Conservation (phyloP, 1,284 basidiomycete species). For the Fomitopsis palustris region DNA sequence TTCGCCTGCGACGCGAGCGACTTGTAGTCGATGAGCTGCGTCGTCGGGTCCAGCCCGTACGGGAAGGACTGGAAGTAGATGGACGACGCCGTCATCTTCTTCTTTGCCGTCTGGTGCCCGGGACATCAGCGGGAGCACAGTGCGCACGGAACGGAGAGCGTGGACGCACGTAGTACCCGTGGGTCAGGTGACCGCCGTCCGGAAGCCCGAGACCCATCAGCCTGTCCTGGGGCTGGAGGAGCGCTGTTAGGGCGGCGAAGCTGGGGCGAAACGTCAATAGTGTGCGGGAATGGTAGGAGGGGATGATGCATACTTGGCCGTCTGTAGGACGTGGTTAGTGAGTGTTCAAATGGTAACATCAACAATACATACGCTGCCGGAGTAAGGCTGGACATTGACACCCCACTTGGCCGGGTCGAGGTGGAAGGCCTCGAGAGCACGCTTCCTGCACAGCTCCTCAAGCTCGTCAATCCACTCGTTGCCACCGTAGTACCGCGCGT, state of each 20-base stretch:
- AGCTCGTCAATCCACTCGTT: conserved; percentile 98
- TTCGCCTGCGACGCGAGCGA: conserved; percentile 85
- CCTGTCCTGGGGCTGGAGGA: conserved; percentile 97
- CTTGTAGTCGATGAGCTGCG: conserved; percentile 91
- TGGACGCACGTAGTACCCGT: conserved; percentile 86
- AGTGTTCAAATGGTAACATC: background rate
- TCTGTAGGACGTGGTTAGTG: conserved; percentile 35
- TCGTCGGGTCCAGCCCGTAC: conserved; percentile 83
- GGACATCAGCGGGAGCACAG: background rate
- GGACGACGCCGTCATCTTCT: conserved; percentile 99
- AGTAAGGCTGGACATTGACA: conserved; percentile 99
- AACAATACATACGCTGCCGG: conserved; percentile 56
- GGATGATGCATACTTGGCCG: conserved; percentile 65
- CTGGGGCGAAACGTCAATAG: conserved; percentile 35
- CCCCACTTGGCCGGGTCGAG: conserved; percentile 94
- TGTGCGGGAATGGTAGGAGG: background rate
- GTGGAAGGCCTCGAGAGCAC: conserved; percentile 95
- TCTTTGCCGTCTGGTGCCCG: conserved; percentile 85
- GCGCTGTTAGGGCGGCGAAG: conserved; percentile 96
- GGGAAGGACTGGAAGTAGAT: conserved; percentile 99
- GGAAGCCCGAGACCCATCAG: conserved; percentile 99
- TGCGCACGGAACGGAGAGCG: background rate
- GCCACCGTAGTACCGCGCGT: conserved; percentile 96
- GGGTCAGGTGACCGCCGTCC: conserved; percentile 97
- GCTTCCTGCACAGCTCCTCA: conserved; percentile 92